phyloP scores from a whole-genome alignment of 2,329 filamentous ascomycete species.

The Allantophomopsis lycopodina region DNA sequence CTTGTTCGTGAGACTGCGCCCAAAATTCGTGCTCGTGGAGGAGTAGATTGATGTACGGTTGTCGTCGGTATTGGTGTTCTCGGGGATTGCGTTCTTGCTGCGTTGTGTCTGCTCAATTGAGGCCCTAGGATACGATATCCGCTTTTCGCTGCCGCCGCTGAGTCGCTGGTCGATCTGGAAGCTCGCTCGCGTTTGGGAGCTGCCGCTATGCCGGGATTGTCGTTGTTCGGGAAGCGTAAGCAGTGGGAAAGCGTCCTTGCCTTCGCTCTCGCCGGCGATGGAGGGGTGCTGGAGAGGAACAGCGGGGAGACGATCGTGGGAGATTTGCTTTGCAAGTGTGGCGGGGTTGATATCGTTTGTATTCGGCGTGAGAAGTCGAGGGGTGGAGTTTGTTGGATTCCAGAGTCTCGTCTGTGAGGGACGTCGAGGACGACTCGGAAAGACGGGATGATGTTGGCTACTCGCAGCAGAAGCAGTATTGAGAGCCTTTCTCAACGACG shows the following conservation, averaged over 20 bases:
- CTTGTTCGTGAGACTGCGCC: not conserved
- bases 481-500: not conserved
- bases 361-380: slow-evolving; percentile 32
- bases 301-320: slow-evolving; percentile 8
- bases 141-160: slow-evolving; percentile 1
- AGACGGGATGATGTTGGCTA: not conserved
- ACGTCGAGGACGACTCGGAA: slow-evolving; percentile 11
- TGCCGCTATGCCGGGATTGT: slow-evolving; percentile 33
- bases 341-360: slow-evolving; percentile 21
- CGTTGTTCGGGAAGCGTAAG: slow-evolving; percentile 42
- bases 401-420: slow-evolving; percentile 30
- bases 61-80: no score
- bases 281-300: slow-evolving; percentile 17
- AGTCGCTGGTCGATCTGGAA: slow-evolving; percentile 28
- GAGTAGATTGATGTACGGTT: not conserved
- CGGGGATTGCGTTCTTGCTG: not conserved
- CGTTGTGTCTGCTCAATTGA: not conserved
- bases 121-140: not conserved
- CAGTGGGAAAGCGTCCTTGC: slow-evolving; percentile 35
- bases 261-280: slow-evolving; percentile 11
- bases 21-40: not conserved
- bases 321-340: slow-evolving; percentile 13
- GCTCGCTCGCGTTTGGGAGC: slow-evolving; percentile 23
- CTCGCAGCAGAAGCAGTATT: not conserved
- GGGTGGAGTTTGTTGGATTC: slow-evolving; percentile 48